phyloP scores from a whole-genome alignment of 768 basidiomycete species.

The Leccinum incarnatum region DNA sequence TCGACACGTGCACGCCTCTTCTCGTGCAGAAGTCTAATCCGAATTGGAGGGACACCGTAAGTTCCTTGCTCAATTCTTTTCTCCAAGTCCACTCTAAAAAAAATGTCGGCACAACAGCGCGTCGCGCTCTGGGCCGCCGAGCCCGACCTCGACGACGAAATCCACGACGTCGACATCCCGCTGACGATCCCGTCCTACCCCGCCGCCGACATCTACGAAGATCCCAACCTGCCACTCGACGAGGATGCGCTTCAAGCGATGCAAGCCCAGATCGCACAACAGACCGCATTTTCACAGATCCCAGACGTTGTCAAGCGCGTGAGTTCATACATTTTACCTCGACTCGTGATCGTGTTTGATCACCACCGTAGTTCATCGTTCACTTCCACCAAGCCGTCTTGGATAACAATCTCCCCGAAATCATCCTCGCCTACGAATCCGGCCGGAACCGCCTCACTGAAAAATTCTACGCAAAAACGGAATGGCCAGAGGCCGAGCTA shows the following conservation, averaged over 20 bases:
- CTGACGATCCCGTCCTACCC: slow-evolving; percentile 29
- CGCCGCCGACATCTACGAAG: slow-evolving; percentile 30
- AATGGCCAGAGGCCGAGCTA: slow-evolving; percentile 97
- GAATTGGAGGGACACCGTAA: too few species aligned
- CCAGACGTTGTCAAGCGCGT: slow-evolving; percentile 90
- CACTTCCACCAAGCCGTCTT: slow-evolving; percentile 93
- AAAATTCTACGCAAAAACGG: slow-evolving; percentile 89
- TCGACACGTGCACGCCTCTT: too few species aligned
- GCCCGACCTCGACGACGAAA: slow-evolving; percentile 74
- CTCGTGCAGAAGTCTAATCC: too few species aligned
- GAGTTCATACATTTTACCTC: slow-evolving; percentile 25
- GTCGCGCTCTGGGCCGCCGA: slow-evolving; percentile 75
- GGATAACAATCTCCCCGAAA: slow-evolving; percentile 87
- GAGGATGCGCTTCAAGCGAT: slow-evolving; percentile 67
- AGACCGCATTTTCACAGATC: slow-evolving; percentile 77
- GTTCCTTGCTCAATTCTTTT: too few species aligned
- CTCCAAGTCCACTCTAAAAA: not conserved
- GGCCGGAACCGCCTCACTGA: slow-evolving; percentile 97
- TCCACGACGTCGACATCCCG: slow-evolving; percentile 63
- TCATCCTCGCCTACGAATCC: slow-evolving; percentile 91
- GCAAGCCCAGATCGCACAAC: slow-evolving; percentile 83
- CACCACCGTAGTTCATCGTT: slow-evolving; percentile 71
- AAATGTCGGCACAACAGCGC: slow-evolving; percentile 59
- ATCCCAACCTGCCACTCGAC: slow-evolving; percentile 58
- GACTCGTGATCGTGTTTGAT: not conserved